These are phyloP conservation scores for Marasmius tenuissimus DNA, from an alignment of 1,284 basidiomycete genomes.

Conservation along the genomic window DNA sequence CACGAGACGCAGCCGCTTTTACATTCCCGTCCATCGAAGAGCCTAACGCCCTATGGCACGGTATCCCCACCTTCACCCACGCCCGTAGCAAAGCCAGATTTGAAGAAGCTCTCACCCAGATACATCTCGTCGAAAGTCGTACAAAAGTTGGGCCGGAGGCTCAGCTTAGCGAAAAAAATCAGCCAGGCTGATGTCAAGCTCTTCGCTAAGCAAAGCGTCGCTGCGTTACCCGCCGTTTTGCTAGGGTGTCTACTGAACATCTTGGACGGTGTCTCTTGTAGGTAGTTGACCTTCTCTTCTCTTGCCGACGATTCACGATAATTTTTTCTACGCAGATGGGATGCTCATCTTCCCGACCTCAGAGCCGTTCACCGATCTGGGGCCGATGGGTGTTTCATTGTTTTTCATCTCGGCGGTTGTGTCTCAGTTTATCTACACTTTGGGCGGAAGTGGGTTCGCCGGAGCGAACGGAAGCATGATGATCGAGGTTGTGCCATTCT, in stretches of 20 bases:
- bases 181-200: neutral
- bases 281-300: slow-evolving; percentile 31
- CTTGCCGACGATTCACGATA: neutral
- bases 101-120: neutral
- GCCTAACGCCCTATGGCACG: neutral
- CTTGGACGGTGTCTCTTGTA: slow-evolving; percentile 90
- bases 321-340: slow-evolving; percentile 47
- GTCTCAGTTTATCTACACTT: slow-evolving; percentile 83
- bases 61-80: neutral
- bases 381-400: slow-evolving; percentile 92
- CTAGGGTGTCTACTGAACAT: slow-evolving; percentile 89
- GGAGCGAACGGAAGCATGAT: slow-evolving; percentile 97
- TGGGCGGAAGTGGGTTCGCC: slow-evolving; percentile 86
- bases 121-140: neutral
- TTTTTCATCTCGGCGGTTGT: slow-evolving; percentile 51
- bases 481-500: slow-evolving; percentile 82
- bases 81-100: neutral
- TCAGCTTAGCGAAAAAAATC: neutral
- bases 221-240: slow-evolving; percentile 79
- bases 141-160: neutral
- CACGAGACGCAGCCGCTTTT: neutral
- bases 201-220: slow-evolving; percentile 36
- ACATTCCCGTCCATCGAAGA: no score
- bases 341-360: slow-evolving; percentile 37
- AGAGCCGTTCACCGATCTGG: slow-evolving; percentile 71